Percentiles rank a stretch among this genome's conserved stretches.
phyloP scores from a whole-genome alignment of 768 basidiomycete genomes.

The Grammothele lineata region DNA sequence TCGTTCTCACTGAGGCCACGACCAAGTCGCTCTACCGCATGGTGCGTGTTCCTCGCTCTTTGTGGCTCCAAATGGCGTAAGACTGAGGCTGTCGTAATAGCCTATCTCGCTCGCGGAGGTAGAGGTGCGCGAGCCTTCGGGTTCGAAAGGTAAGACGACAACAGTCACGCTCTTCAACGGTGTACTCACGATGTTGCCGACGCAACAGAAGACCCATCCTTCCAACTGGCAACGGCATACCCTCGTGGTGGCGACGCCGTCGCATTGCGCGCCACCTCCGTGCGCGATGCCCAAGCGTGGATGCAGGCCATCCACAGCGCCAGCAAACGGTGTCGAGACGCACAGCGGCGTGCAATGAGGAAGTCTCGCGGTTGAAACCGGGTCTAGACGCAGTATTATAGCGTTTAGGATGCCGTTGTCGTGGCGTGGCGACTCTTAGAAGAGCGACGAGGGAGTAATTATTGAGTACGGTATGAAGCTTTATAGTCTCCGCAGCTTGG shows the following conservation, averaged over 20 bases:
- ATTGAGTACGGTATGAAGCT: too few species aligned
- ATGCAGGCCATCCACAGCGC: neutral
- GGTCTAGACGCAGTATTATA: too few species aligned
- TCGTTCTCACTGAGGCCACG: slow-evolving; percentile 76
- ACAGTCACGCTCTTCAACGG: neutral
- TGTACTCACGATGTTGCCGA: slow-evolving; percentile 6
- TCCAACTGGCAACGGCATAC: slow-evolving; percentile 3
- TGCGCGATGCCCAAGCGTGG: neutral
- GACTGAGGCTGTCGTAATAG: slow-evolving; percentile 30
- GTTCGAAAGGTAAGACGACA: slow-evolving; percentile 8
- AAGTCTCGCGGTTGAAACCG: too few species aligned
- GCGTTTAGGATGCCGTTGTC: too few species aligned
- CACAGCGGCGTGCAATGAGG: too few species aligned
- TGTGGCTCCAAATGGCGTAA: neutral
- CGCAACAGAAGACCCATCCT: neutral
- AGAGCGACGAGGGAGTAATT: too few species aligned
- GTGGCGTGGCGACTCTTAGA: too few species aligned
- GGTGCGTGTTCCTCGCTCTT: slow-evolving; percentile 41
- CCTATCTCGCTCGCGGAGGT: slow-evolving; percentile 73
- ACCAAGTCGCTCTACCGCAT: slow-evolving; percentile 75
- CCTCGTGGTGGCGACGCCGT: slow-evolving; percentile 8
- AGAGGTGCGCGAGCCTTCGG: slow-evolving; percentile 48
- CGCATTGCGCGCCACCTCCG: neutral
- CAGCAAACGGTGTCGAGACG: too few species aligned
- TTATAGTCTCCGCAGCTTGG: too few species aligned